These are phyloP conservation scores for Jimgerdemannia lactiflua DNA, from an alignment of 192 early-diverging fungal genomes.

Conservation along the genomic window DNA sequence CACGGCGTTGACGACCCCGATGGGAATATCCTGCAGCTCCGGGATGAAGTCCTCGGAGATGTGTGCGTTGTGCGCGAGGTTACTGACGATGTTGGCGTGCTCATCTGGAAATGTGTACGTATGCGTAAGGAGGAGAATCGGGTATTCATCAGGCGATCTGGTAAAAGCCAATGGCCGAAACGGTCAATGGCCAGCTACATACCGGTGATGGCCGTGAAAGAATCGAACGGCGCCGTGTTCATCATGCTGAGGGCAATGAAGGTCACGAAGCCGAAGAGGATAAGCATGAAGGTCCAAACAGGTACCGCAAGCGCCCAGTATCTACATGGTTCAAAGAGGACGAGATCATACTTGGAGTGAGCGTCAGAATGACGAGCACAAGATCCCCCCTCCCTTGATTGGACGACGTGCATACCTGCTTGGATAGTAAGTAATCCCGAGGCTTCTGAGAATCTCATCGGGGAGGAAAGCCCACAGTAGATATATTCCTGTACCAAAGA, in stretches of 20 bases:
- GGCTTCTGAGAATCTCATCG: constrained; percentile 60
- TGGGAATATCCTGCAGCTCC: constrained; percentile 63
- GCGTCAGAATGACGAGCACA: neutral
- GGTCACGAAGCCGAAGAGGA: constrained; percentile 71
- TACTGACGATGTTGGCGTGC: constrained; percentile 43
- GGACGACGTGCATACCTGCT: constrained; percentile 45
- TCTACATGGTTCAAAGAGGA: constrained; percentile 20
- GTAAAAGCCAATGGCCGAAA: neutral
- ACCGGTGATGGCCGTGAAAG: constrained; percentile 74
- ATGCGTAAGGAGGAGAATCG: constrained; percentile 2
- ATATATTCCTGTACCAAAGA: constrained; percentile 50
- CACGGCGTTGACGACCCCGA: constrained; percentile 69
- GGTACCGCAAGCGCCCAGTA: constrained; percentile 86
- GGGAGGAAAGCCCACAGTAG: constrained; percentile 84
- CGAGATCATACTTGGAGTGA: neutral
- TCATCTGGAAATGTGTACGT: constrained; percentile 36
- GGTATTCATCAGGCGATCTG: neutral
- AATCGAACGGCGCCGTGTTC: constrained; percentile 73
- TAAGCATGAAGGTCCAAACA: constrained; percentile 68
- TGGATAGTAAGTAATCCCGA: constrained; percentile 86
- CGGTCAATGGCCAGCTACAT: constrained; percentile 14
- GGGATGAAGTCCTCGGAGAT: constrained; percentile 53
- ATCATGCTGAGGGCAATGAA: constrained; percentile 78
- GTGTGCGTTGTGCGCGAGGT: constrained; percentile 32
- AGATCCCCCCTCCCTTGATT: neutral